Percentiles rank a stretch among this genome's conserved stretches.
Conservation (phyloP, 352 stramenopile genomes). For the Phytophthora tubulina region DNA sequence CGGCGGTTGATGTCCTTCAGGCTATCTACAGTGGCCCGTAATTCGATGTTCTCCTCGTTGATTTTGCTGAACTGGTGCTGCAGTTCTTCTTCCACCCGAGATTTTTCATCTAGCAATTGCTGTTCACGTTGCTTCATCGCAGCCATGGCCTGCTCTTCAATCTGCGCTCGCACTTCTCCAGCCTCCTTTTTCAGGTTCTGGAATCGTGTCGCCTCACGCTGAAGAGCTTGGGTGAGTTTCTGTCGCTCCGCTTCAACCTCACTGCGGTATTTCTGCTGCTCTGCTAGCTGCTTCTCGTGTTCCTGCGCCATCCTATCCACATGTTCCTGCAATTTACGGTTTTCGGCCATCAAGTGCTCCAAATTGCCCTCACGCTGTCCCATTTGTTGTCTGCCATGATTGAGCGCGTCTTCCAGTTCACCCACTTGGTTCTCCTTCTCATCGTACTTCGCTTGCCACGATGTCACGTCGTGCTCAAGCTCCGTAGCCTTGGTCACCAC, state of each 20-base stretch:
- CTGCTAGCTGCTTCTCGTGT: conserved; percentile 61
- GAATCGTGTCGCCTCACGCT: conserved; percentile 47
- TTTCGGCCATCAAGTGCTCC: conserved; percentile 53
- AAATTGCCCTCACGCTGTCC: conserved; percentile 41
- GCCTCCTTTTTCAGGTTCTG: conserved; percentile 53
- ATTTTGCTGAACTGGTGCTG: conserved; percentile 47
- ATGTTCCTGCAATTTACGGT: conserved; percentile 56
- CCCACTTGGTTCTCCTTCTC: conserved; percentile 42
- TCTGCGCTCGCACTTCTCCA: conserved; percentile 47
- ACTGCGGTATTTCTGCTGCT: conserved; percentile 52
- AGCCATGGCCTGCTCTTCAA: conserved; percentile 50
- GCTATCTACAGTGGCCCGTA: conserved; percentile 55
- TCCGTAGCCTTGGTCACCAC: conserved; percentile 45
- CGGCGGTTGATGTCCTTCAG: conserved; percentile 59
- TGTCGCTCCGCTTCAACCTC: conserved; percentile 52
- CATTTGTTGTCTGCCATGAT: conserved; percentile 46
- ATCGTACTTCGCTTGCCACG: conserved; percentile 52
- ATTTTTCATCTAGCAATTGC: conserved; percentile 60
- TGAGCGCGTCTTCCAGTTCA: conserved; percentile 49
- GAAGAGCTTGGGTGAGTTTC: conserved; percentile 50
- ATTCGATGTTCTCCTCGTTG: conserved; percentile 51
- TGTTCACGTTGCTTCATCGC: conserved; percentile 64
- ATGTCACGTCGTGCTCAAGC: conserved; percentile 43
- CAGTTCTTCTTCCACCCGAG: conserved; percentile 50
- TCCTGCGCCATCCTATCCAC: conserved; percentile 50